Evolutionary conservation across 306 rosid genomes (phyloP).

Genomic region (Cicer cuneatum): DNA sequence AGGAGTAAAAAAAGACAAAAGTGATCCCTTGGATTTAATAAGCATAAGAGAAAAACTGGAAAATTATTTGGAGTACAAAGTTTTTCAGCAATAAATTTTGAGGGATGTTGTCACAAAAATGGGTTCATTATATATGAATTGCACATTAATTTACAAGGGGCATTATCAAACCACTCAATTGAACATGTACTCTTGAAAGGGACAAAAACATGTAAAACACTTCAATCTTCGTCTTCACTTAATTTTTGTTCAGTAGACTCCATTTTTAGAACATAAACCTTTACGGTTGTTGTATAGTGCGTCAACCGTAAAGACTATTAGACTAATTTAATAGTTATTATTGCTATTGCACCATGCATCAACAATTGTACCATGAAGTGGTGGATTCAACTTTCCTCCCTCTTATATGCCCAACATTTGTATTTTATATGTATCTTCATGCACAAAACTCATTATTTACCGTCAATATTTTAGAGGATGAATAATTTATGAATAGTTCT

Average conservation of each 20-base stretch:
- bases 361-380: not conserved
- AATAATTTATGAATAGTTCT: conserved; percentile 29
- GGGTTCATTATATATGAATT: conserved; percentile 34
- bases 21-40: conserved; percentile 34
- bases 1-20: not conserved
- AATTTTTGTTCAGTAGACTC: not conserved
- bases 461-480: conserved; percentile 3
- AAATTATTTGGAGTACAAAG: conserved; percentile 5
- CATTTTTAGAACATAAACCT: not conserved
- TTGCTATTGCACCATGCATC: no score
- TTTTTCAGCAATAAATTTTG: conserved; percentile 12
- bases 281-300: no score
- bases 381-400: not conserved
- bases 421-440: not conserved
- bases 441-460: conserved; percentile 13
- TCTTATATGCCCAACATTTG: not conserved
- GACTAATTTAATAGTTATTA: no score
- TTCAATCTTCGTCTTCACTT: not conserved
- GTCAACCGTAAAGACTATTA: no score
- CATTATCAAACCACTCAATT: not conserved
- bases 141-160: conserved; percentile 41
- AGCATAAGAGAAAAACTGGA: conserved; percentile 18
- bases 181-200: conserved; percentile 28
- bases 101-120: conserved; percentile 38
- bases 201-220: conserved; percentile 12